These are phyloP conservation scores for Eucalyptus tenuipes DNA, from an alignment of 345 rosid species.

Conservation along the genomic window DNA sequence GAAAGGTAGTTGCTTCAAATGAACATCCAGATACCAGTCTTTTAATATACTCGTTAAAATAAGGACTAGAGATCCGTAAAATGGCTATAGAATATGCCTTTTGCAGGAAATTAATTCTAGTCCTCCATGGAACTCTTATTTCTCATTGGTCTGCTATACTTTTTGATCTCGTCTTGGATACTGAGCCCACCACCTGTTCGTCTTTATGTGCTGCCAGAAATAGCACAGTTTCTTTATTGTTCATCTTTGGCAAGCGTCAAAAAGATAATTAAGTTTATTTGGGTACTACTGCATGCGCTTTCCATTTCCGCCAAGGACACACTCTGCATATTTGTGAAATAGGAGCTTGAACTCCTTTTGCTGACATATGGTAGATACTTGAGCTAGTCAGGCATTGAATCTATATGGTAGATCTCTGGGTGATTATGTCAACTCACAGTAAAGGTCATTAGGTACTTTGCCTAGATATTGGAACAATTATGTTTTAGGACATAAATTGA, in stretches of 20 bases:
- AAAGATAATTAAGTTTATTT: background rate
- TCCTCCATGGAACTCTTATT: background rate
- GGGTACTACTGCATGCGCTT: background rate
- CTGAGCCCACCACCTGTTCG: background rate
- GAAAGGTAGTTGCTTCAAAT: background rate
- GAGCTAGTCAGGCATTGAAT: background rate
- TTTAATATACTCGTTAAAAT: background rate
- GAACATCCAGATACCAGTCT: background rate
- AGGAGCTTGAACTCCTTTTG: background rate
- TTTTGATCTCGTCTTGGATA: background rate
- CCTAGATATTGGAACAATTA: background rate
- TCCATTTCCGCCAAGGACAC: background rate
- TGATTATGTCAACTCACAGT: background rate
- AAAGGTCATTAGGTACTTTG: background rate
- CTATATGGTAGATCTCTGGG: background rate
- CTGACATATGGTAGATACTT: background rate
- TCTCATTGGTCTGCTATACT: background rate
- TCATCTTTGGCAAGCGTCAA: background rate
- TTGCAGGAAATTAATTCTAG: background rate
- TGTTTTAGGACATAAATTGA: background rate
- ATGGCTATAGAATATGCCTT: background rate
- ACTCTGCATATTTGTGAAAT: background rate
- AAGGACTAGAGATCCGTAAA: background rate
- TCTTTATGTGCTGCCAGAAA: background rate
- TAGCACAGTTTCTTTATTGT: background rate